Percentiles rank a stretch among this genome's conserved stretches.
These are phyloP conservation scores for Aspergillus brasiliensis DNA, from an alignment of 2,329 filamentous ascomycete species.

Conservation along the genomic window DNA sequence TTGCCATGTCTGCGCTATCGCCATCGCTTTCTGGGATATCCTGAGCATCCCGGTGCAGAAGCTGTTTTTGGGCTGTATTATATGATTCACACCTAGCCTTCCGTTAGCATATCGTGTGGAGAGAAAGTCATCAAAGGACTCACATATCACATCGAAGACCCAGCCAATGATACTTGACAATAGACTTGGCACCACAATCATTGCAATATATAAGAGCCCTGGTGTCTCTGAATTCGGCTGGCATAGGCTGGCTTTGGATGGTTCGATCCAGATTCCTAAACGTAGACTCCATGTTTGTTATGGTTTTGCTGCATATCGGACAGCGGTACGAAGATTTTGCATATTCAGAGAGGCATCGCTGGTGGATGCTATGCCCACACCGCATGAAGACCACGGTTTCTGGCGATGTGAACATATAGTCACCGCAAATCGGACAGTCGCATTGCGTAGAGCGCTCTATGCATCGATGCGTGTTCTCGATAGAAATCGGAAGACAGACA, in stretches of 20 bases:
- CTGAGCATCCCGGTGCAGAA: constrained; percentile 37
- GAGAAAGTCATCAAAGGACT: constrained; percentile 14
- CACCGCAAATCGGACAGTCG: constrained; percentile 93
- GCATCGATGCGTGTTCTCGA: constrained; percentile 83
- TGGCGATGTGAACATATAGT: constrained; percentile 93
- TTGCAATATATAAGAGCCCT: constrained; percentile 88
- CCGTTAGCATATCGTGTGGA: constrained; percentile 13
- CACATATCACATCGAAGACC: constrained; percentile 78
- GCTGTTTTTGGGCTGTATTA: constrained; percentile 47
- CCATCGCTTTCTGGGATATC: constrained; percentile 29
- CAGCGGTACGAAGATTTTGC: constrained; percentile 92
- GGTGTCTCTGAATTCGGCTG: constrained; percentile 75
- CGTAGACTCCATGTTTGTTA: constrained; percentile 95
- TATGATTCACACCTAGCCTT: constrained; percentile 47
- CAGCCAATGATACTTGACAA: constrained; percentile 89
- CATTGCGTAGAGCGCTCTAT: constrained; percentile 93
- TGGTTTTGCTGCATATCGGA: constrained; percentile 92
- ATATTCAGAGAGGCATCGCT: constrained; percentile 82
- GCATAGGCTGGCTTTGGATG: constrained; percentile 91
- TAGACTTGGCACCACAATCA: constrained; percentile 86
- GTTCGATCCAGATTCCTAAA: constrained; percentile 89
- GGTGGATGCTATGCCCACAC: constrained; percentile 95
- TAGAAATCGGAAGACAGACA: constrained; percentile 89
- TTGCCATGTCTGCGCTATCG: constrained; percentile 18
- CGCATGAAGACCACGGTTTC: constrained; percentile 89